Evolutionary conservation across 108 stramenopile species (phyloP).

Genomic region (Asterionellopsis glacialis): DNA sequence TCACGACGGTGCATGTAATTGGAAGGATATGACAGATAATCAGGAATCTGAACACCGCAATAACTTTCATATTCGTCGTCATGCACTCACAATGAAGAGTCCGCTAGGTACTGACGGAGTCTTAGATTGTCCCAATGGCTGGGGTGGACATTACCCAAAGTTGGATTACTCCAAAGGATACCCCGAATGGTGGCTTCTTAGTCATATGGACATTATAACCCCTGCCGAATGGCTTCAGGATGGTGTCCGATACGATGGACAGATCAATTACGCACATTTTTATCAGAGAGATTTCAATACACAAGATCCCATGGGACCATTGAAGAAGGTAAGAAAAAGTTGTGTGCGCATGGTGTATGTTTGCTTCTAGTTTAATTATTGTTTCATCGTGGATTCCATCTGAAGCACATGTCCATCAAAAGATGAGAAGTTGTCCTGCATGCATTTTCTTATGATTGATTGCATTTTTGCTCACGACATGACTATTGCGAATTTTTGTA

Average conservation of each 20-base stretch:
- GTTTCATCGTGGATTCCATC: no score
- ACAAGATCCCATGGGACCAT: constrained; percentile 11
- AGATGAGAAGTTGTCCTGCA: no score
- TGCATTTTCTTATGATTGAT: no score
- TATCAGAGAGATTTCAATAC: constrained; percentile 16
- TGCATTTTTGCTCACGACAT: not conserved
- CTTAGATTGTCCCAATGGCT: constrained; percentile 29
- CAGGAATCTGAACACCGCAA: not conserved
- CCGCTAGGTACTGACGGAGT: constrained; percentile 24
- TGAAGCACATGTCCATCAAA: no score
- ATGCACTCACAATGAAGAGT: constrained; percentile 23
- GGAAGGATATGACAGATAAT: constrained; percentile 31
- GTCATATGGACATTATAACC: constrained; percentile 54
- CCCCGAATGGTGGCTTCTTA: constrained; percentile 36
- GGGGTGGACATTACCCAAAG: constrained; percentile 15
- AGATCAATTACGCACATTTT: constrained; percentile 45
- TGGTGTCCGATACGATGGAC: constrained; percentile 63
- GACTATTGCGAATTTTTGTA: no score
- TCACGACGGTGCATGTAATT: constrained; percentile 27
- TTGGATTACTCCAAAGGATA: constrained; percentile 45
- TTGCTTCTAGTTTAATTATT: no score
- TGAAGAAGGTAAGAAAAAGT: constrained; percentile 9
- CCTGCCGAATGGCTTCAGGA: constrained; percentile 57
- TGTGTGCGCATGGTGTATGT: no score
- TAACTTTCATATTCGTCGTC: constrained; percentile 22